phyloP scores from a whole-genome alignment of 768 basidiomycete species.

The Floccularia luteovirens region DNA sequence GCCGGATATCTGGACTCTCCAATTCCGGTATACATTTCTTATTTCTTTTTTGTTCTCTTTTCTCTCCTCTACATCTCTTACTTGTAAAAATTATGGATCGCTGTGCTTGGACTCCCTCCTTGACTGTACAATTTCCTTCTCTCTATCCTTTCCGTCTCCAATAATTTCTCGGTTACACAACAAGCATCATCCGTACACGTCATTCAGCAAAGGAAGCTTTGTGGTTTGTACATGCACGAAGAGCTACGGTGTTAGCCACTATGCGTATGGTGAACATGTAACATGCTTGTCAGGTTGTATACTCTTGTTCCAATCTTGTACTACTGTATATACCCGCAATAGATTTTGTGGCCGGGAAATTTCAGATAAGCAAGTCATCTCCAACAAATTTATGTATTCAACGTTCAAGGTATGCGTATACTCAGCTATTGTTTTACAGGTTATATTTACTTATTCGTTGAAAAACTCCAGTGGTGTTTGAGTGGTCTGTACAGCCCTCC shows the following conservation, averaged over 20 bases:
- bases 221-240: neutral
- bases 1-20: no score
- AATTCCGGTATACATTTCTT: no score
- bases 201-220: neutral
- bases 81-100: slow-evolving; percentile 9
- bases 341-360: slow-evolving; percentile 3
- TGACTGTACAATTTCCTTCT: slow-evolving; percentile 8
- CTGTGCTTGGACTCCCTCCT: slow-evolving; percentile 5
- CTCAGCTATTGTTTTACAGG: no score
- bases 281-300: slow-evolving; percentile 4
- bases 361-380: neutral
- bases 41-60: slow-evolving; percentile 7
- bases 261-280: slow-evolving; percentile 5
- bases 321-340: slow-evolving; percentile 10
- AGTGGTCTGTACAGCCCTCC: slow-evolving; percentile 56
- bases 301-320: slow-evolving; percentile 8
- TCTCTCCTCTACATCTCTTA: slow-evolving; percentile 5
- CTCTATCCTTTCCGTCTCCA: slow-evolving; percentile 8
- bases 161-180: slow-evolving; percentile 3
- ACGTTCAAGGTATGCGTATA: slow-evolving; percentile 8
- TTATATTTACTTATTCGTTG: slow-evolving; percentile 61
- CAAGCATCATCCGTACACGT: neutral
- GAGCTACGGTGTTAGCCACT: neutral
- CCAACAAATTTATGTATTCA: neutral
- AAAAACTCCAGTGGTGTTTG: slow-evolving; percentile 62